Percentiles rank a stretch among this genome's conserved stretches.
These are phyloP conservation scores for Kazachstania kunashirensis DNA, from an alignment of 805 yeast species.

Conservation along the genomic window DNA sequence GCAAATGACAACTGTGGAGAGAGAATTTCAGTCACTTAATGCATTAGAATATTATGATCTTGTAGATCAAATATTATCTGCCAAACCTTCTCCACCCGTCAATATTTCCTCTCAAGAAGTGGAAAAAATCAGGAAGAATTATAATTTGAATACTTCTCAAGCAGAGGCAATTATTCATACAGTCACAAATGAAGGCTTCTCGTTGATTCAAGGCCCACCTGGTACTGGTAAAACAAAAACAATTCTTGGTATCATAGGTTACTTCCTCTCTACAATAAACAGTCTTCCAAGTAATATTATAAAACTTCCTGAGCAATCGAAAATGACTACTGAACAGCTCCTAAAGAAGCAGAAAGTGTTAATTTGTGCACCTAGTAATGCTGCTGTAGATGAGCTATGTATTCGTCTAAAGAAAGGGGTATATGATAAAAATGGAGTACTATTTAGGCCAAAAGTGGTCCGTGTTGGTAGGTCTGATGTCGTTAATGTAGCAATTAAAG, in stretches of 20 bases:
- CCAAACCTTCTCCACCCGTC: slow-evolving; percentile 38
- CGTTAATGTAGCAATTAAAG: slow-evolving; percentile 70
- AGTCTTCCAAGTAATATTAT: slow-evolving; percentile 23
- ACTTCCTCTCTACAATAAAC: slow-evolving; percentile 42
- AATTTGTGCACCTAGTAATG: slow-evolving; percentile 97
- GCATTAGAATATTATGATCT: slow-evolving; percentile 80
- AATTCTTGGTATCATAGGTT: slow-evolving; percentile 82
- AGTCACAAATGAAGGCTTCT: slow-evolving; percentile 59
- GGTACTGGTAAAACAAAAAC: slow-evolving; percentile 99
- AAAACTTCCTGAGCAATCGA: slow-evolving; percentile 23
- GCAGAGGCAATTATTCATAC: slow-evolving; percentile 81
- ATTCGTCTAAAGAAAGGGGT: slow-evolving; percentile 72
- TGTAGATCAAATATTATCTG: slow-evolving; percentile 53
- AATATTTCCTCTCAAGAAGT: slow-evolving; percentile 31
- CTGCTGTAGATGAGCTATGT: slow-evolving; percentile 95
- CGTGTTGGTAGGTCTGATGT: slow-evolving; percentile 88
- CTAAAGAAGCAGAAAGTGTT: slow-evolving; percentile 48
- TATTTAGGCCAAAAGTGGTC: slow-evolving; percentile 57
- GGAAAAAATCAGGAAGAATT: slow-evolving; percentile 36
- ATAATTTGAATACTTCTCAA: slow-evolving; percentile 75
- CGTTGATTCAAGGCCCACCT: slow-evolving; percentile 96
- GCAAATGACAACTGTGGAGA: slow-evolving; percentile 85
- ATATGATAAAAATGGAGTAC: slow-evolving; percentile 41
- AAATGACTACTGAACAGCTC: slow-evolving; percentile 15
- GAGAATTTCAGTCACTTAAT: slow-evolving; percentile 78